Evolutionary conservation across 768 basidiomycete genomes (phyloP).

Genomic region (Boletus subparvulus): DNA sequence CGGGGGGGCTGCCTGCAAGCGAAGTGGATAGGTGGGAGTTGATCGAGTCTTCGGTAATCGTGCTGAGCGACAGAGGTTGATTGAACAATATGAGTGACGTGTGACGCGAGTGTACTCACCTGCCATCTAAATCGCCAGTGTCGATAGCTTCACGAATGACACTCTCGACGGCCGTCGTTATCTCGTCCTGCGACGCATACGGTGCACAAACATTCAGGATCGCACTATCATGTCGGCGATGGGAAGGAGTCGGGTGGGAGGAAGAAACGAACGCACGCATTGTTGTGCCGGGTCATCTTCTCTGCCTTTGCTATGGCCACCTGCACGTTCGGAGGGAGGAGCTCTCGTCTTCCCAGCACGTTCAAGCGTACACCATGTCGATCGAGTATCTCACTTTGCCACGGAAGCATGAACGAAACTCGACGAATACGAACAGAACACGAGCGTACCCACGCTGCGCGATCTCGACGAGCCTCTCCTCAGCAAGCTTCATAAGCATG

Average conservation of each 20-base stretch:
- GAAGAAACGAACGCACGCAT: conserved; percentile 44
- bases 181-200: conserved; percentile 90
- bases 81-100: background rate
- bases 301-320: conserved; percentile 70
- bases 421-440: background rate
- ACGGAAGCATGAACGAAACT: background rate
- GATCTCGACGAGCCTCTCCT: conserved; percentile 74
- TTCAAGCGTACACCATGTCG: conserved; percentile 82
- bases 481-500: conserved; percentile 82
- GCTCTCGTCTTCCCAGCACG: conserved; percentile 68
- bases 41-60: conserved; percentile 68
- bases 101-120: conserved; percentile 1
- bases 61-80: conserved; percentile 24
- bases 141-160: conserved; percentile 36
- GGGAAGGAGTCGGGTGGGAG: background rate
- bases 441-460: conserved; percentile 71
- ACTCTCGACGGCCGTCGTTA: conserved; percentile 65
- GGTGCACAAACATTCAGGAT: conserved; percentile 93
- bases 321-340: conserved; percentile 81
- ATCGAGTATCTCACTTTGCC: conserved; percentile 72
- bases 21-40: conserved; percentile 66
- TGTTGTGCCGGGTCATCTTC: conserved; percentile 69
- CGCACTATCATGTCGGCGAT: conserved; percentile 49
- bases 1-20: conserved; percentile 65
- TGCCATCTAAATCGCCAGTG: conserved; percentile 30